These are phyloP conservation scores for Microbotryomycetes sp. DNA, from an alignment of 1,284 basidiomycete genomes.

Conservation along the genomic window DNA sequence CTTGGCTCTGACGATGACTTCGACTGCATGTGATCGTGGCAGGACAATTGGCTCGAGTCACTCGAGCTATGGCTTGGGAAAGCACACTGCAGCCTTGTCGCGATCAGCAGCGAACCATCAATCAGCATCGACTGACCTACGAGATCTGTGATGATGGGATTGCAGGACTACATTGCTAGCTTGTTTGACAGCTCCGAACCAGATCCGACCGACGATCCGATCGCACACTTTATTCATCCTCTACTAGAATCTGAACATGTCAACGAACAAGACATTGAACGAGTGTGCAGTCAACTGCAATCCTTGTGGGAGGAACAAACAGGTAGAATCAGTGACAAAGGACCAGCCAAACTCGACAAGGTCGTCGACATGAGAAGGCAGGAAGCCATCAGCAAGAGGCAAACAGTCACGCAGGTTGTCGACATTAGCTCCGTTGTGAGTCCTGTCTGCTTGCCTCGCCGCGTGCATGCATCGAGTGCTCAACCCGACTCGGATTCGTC, in stretches of 20 bases:
- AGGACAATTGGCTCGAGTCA: no score
- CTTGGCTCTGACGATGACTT: no score
- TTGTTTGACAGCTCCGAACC: neutral
- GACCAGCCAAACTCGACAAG: slow-evolving; percentile 73
- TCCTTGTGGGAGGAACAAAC: slow-evolving; percentile 54
- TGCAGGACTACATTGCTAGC: neutral
- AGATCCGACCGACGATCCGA: slow-evolving; percentile 46
- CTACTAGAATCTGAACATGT: slow-evolving; percentile 52
- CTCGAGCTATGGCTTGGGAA: no score
- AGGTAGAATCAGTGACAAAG: slow-evolving; percentile 49
- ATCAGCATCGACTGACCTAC: no score
- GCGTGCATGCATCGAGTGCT: slow-evolving; percentile 61
- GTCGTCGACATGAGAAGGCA: slow-evolving; percentile 89
- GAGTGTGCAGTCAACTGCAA: slow-evolving; percentile 60
- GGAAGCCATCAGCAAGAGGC: slow-evolving; percentile 41
- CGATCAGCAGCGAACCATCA: no score
- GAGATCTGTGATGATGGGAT: no score
- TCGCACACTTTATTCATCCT: slow-evolving; percentile 30
- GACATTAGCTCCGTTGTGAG: slow-evolving; percentile 35
- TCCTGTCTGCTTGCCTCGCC: slow-evolving; percentile 32
- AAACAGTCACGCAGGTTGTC: slow-evolving; percentile 39
- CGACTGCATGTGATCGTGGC: no score
- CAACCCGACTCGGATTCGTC: slow-evolving; percentile 67
- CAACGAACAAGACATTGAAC: slow-evolving; percentile 58
- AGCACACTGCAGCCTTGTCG: no score